A percentile compares a stretch with the other conserved stretches of the same genome.
These are phyloP conservation scores for Solanum rostratum DNA, from an alignment of 257 asterid species.

Conservation along the genomic window DNA sequence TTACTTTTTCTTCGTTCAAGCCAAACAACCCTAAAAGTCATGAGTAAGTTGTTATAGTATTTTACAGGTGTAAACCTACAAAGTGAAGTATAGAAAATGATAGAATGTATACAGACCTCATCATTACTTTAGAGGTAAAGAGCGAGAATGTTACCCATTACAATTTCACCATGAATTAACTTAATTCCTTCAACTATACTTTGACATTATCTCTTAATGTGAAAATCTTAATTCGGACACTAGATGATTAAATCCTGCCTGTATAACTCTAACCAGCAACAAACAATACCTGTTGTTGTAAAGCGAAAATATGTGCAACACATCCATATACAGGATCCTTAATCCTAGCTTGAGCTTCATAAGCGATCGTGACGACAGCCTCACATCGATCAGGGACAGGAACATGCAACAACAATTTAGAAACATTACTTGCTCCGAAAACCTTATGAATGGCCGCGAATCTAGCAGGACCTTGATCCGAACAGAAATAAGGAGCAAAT, in stretches of 20 bases:
- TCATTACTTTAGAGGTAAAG: too few relatives aligned
- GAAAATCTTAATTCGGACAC: too few relatives aligned
- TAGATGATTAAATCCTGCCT: too few relatives aligned
- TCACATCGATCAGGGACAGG: constrained; percentile 64
- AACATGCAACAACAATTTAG: constrained; percentile 58
- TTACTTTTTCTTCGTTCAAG: not conserved
- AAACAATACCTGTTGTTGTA: constrained; percentile 67
- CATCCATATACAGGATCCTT: constrained; percentile 86
- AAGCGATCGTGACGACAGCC: constrained; percentile 75
- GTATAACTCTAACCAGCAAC: not conserved
- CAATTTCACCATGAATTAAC: too few relatives aligned
- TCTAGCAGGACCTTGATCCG: constrained; percentile 82
- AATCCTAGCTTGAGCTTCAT: constrained; percentile 88
- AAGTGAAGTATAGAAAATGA: too few relatives aligned
- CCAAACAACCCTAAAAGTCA: not conserved
- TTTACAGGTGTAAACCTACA: too few relatives aligned
- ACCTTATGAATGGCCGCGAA: constrained; percentile 92
- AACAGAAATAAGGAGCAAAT: constrained; percentile 73
- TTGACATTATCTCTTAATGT: too few relatives aligned
- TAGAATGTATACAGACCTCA: too few relatives aligned
- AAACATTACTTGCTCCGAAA: constrained; percentile 88
- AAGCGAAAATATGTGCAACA: constrained; percentile 62
- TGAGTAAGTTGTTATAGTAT: too few relatives aligned
- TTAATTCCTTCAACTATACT: too few relatives aligned
- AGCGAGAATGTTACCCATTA: too few relatives aligned